Evolutionary conservation across 768 basidiomycete species (phyloP).

Genomic region (Tricholoma sp.): DNA sequence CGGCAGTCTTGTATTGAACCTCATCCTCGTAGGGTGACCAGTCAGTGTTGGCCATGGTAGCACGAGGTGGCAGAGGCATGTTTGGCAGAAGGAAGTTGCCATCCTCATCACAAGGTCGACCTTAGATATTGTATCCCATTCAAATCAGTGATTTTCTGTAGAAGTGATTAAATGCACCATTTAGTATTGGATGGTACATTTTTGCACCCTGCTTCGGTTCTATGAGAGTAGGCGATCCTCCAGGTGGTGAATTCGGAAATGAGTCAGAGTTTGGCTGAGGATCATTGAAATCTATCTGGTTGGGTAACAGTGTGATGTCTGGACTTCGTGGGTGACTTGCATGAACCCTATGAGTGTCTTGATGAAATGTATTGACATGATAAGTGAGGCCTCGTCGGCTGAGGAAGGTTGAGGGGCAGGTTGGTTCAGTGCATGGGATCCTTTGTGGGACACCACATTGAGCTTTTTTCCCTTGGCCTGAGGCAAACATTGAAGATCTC

Average conservation of each 20-base stretch:
- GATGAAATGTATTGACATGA: neutral
- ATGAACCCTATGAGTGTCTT: neutral
- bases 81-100: neutral
- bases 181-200: neutral
- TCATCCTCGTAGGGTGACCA: neutral
- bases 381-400: neutral
- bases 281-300: neutral
- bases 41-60: neutral
- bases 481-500: neutral
- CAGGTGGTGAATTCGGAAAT: too few relatives aligned
- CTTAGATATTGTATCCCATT: too few relatives aligned
- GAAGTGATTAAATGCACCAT: neutral
- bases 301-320: too few relatives aligned
- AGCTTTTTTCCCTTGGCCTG: neutral
- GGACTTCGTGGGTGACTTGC: neutral
- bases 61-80: neutral
- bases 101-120: slow-evolving; percentile 1
- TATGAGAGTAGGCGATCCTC: too few relatives aligned
- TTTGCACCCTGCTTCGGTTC: too few relatives aligned
- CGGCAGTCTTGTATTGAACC: neutral
- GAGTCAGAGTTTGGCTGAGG: too few relatives aligned
- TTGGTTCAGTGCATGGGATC: neutral
- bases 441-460: neutral
- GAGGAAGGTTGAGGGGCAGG: neutral
- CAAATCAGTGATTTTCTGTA: too few relatives aligned